Conservation (phyloP, 2,329 filamentous ascomycete genomes). For the Aspergillus spinulosporus region DNA sequence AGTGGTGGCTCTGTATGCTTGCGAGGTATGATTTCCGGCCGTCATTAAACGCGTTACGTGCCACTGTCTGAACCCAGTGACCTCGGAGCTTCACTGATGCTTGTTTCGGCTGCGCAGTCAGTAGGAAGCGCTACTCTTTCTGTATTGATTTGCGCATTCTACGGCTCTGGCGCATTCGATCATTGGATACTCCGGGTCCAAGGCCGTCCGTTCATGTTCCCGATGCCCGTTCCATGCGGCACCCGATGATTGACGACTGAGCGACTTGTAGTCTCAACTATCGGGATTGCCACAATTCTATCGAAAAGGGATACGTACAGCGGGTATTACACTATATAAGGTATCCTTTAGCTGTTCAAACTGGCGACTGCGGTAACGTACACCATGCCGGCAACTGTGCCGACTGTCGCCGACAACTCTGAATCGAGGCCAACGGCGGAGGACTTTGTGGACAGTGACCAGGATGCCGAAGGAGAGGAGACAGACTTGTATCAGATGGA, state of each 20-base stretch:
- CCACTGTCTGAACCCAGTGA: slow-evolving; percentile 20
- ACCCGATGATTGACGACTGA: slow-evolving; percentile 31
- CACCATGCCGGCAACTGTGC: slow-evolving; percentile 45
- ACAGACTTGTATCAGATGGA: slow-evolving; percentile 44
- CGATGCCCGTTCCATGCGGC: slow-evolving; percentile 29
- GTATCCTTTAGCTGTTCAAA: slow-evolving; percentile 25
- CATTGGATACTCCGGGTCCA: slow-evolving; percentile 17
- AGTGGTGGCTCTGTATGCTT: slow-evolving; percentile 13
- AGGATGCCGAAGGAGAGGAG: slow-evolving; percentile 47
- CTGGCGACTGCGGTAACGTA: slow-evolving; percentile 42
- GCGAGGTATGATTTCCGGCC: slow-evolving; percentile 18
- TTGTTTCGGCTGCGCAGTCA: slow-evolving; percentile 17
- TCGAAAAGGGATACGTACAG: slow-evolving; percentile 7
- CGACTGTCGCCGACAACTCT: slow-evolving; percentile 38
- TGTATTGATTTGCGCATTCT: slow-evolving; percentile 1
- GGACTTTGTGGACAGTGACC: slow-evolving; percentile 42
- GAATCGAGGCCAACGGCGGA: slow-evolving; percentile 33
- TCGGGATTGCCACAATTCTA: slow-evolving; percentile 21
- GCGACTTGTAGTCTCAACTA: slow-evolving; percentile 28
- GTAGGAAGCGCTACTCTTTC: not conserved
- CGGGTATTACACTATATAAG: slow-evolving; percentile 7
- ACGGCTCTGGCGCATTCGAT: not conserved
- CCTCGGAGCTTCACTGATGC: slow-evolving; percentile 21
- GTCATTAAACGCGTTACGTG: slow-evolving; percentile 30
- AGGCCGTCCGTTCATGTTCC: slow-evolving; percentile 21